These are phyloP conservation scores for Myriosclerotinia scirpicola DNA, from an alignment of 2,329 filamentous ascomycete species.

Conservation along the genomic window DNA sequence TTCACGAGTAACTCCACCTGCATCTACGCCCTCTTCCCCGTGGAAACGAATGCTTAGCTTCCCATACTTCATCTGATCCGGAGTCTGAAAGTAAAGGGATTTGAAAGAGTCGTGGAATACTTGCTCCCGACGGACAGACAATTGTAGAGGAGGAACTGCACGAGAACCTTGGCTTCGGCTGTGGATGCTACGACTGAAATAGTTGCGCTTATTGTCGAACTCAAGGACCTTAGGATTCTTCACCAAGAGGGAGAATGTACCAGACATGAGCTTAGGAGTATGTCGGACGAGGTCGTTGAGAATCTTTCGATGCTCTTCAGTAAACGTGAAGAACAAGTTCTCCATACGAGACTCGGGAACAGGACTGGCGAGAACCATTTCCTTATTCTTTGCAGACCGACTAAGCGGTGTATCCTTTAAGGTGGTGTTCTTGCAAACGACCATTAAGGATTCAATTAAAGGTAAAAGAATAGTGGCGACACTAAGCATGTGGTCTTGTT, in stretches of 20 bases:
- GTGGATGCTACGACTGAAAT: conserved; percentile 94
- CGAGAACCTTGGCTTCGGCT: conserved; percentile 68
- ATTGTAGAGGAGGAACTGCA: conserved; percentile 70
- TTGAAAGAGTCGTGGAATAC: conserved; percentile 99
- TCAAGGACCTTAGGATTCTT: conserved; percentile 99
- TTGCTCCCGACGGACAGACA: conserved; percentile 87
- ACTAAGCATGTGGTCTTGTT: conserved; percentile 93
- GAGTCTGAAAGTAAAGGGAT: conserved; percentile 94
- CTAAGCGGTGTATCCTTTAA: conserved; percentile 41
- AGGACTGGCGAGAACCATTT: conserved; percentile 73
- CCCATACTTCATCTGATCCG: conserved; percentile 98
- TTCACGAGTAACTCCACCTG: conserved; percentile 93
- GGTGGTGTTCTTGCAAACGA: conserved; percentile 97
- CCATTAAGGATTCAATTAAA: conserved; percentile 95
- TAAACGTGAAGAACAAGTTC: conserved; percentile 93
- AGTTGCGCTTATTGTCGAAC: conserved; percentile 99
- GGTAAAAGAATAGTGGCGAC: conserved; percentile 94
- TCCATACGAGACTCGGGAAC: conserved; percentile 80
- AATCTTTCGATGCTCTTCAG: conserved; percentile 95
- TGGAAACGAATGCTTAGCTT: conserved; percentile 98
- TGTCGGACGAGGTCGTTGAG: conserved; percentile 96
- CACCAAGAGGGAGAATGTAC: conserved; percentile 90
- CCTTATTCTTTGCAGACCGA: conserved; percentile 52
- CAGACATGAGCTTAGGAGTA: conserved; percentile 97
- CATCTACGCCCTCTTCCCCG: conserved; percentile 95